Evolutionary conservation across 1,284 basidiomycete genomes (phyloP), one percentile per base, ranked within the genome.

Genomic region (Sporisorium graminicola): DNA sequence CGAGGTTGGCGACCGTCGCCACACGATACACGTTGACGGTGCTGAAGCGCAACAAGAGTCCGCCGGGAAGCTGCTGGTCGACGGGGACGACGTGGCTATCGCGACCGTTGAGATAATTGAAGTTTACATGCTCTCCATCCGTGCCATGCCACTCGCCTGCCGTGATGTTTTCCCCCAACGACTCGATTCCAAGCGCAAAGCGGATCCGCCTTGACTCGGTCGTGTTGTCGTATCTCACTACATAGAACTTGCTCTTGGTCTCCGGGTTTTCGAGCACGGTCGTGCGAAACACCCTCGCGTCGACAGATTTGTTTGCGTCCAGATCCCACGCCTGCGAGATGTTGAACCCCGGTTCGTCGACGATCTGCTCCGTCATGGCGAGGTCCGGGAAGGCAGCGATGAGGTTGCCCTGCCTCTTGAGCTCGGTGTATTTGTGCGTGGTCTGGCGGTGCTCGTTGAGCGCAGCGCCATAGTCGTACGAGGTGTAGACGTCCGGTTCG

Each of bases 151-250:
- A 24, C 3, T 60, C 44, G 6, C 73, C 73, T 1, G 67, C 42
- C n/a, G 67, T 22, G 5, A 64, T 26, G 1, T 20, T 58, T 24
- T 73, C 55, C n/a, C 73, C 70, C 40, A 69, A 5, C n/a, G 78
- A 72, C 33, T 72, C 65, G 59, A 79, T 59, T 9, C 58, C 31
- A 18, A 74, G 53, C 22, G 55, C 44, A 37, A 70, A 80, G 3
- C 49, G 40, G 3, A 65, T 53, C 0, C 54, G 49, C 8, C 64
- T 59, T 13, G 70, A 71, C 46, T 77, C 82, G 50, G 71, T 73
- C 2, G 77, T 82, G 31, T 85, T 70, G 52, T 63, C 65, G 75
- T 94, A 92, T 9, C 93, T 88, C 16, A 89, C 88, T 58, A 94
- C 88, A 79, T 91, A 92, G 86, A 93, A 94, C 4, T 88, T 61